Base-by-base conservation (phyloP, 1,284 basidiomycete genomes). In the Apiotrichum veenhuisii region DNA sequence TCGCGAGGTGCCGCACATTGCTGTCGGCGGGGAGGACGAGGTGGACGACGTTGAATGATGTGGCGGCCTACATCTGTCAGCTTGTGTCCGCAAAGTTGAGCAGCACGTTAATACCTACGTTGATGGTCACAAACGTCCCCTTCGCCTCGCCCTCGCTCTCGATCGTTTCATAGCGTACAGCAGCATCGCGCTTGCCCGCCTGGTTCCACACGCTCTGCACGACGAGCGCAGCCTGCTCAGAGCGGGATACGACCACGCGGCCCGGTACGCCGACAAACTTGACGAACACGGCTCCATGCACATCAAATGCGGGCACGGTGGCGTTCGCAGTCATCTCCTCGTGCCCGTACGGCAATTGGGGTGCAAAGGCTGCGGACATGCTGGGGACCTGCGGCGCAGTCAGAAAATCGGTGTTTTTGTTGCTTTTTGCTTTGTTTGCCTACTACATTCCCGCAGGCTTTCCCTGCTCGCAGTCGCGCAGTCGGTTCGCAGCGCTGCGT, bases 301-400 rank as follows among this genome's bases (percentile, higher is more conserved):
- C 40, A 5, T 55, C 38, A 20, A 41, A 20, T 30, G 61, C 26
- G 38, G 61, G 44, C 51, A 62, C 61, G 2, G 63, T 45, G 14
- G 64, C 66, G 36, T 67, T 67, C 53, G 66, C 66, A 2, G 61
- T 53, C n/a, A 49, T 43, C 41, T 23, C n/a, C n/a, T 18, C 45
- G 9, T 26, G 26, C 26, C 18, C 44, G 15, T 4, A 18, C 26
- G 10, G 44, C 5, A 30, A 40, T 11, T 40, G n/a, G 18, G 38
- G 17, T 2, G 40, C n/a, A 20, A 10, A 41, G 10, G 20, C n/a
- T 20, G 40, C 40, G n/a, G 40, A 5, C 10, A 20, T 17, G 37
- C 17, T 2, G 43, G 41, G 8, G 5, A 26, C 25, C 41, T 52
- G 47, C 34, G 36, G 37, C 41, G 50, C 42, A 42, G 38, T 52